A percentile compares a stretch with the other conserved stretches of the same genome.
phyloP scores from a whole-genome alignment of 202 grass and related monocot genomes.

The Tripidium arundinaceum region DNA sequence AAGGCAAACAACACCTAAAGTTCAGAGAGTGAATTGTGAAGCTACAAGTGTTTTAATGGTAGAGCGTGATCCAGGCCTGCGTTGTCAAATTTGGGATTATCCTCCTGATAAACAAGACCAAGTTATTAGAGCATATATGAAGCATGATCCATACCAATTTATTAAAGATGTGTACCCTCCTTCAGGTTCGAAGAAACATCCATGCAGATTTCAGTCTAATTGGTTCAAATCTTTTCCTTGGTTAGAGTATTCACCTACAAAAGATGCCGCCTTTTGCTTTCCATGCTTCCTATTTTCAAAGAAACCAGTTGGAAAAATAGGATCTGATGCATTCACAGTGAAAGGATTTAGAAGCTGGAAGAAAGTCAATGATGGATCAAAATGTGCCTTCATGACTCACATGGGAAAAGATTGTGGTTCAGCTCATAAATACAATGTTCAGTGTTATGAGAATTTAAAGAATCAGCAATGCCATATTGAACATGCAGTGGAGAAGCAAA shows the following conservation, averaged over 20 bases:
- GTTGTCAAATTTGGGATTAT: background rate
- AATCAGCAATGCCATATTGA: background rate
- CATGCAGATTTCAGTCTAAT: background rate
- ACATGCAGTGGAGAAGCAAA: background rate
- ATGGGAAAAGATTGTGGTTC: background rate
- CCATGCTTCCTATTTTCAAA: too few relatives aligned
- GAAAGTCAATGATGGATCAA: background rate
- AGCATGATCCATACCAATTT: constrained; percentile 12
- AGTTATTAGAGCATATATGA: background rate
- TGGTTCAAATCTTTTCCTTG: too few relatives aligned
- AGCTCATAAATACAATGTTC: background rate
- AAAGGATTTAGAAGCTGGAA: background rate
- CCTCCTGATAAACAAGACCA: background rate
- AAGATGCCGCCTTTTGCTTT: too few relatives aligned
- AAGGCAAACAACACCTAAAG: background rate
- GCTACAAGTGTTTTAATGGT: background rate
- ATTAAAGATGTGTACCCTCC: background rate
- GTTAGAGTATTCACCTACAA: too few relatives aligned
- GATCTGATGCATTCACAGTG: background rate
- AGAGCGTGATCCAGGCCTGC: background rate
- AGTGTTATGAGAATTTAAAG: background rate
- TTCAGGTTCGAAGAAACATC: background rate
- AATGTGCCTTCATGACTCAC: background rate
- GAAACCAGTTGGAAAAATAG: too few relatives aligned
- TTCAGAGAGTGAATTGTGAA: background rate